Evolutionary conservation across 192 early-diverging fungal species (phyloP).

Genomic region (Entomortierella parvispora): DNA sequence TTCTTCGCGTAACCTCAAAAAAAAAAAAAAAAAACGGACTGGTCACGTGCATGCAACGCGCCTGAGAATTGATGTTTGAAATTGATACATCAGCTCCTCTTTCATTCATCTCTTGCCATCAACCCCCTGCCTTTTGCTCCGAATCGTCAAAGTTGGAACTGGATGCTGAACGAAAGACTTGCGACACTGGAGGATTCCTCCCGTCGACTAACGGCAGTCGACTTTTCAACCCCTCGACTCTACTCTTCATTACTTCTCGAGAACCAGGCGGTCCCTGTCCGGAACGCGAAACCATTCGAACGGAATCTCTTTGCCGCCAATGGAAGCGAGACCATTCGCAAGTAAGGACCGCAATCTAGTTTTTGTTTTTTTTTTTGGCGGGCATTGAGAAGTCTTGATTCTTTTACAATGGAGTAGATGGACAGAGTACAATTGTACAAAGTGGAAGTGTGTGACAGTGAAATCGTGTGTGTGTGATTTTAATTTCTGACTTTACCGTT

Average conservation of each 20-base stretch:
- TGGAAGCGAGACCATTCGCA: slow-evolving; percentile 17
- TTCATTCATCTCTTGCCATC: no score
- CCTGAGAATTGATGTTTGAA: no score
- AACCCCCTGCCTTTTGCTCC: no score
- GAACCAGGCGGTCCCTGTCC: slow-evolving; percentile 39
- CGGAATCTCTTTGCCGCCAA: slow-evolving; percentile 24
- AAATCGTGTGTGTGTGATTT: no score
- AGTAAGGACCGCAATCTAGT: slow-evolving; percentile 13
- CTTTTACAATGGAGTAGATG: background rate
- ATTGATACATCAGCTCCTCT: no score
- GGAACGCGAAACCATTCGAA: slow-evolving; percentile 35
- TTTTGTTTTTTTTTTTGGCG: background rate
- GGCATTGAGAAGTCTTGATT: background rate
- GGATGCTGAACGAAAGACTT: slow-evolving; percentile 22
- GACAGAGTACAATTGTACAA: no score
- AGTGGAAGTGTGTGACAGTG: no score
- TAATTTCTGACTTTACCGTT: background rate
- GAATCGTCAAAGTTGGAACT: no score
- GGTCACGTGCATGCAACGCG: no score
- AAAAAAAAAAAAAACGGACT: no score
- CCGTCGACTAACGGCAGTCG: slow-evolving; percentile 21
- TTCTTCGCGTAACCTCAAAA: no score
- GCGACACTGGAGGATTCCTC: slow-evolving; percentile 27
- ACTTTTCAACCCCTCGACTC: slow-evolving; percentile 34
- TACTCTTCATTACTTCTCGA: slow-evolving; percentile 39